Base-by-base conservation (phyloP, 495 filamentous ascomycete genomes). In the Sporormia fimetaria region DNA sequence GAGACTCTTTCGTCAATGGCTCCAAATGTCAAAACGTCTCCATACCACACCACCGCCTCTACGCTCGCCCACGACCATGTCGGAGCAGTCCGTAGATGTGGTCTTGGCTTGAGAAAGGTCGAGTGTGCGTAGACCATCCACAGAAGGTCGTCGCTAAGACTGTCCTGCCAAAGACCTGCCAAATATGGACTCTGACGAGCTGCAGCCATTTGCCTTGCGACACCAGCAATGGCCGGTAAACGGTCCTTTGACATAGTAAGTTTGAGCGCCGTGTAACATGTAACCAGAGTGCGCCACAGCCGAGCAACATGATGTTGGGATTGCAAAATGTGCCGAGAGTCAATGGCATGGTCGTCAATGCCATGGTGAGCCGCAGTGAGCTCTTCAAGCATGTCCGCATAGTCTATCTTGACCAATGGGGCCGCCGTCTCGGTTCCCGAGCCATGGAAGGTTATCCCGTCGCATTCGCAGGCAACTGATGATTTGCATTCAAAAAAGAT, bases 401-500 rank as follows among this genome's bases (percentile, higher is more conserved):
- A 33, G 6, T 6, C n/a, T 15, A 15, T 15, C 6, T 33, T 15
- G 10, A n/a, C 10, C 30, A 33, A n/a, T 7, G n/a, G 10, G n/a
- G 30, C 10, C 30, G n/a, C 30, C 14, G 6, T 6, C 12, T 33
- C 30, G 6, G 30, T n/a, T n/a, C n/a, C n/a, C n/a, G n/a, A n/a
- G n/a, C n/a, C n/a, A n/a, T n/a, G n/a, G n/a, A n/a, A n/a, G n/a
- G 25, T 12, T 27, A 27, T 27, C 12, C 12, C 25, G 25, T 12
- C 25, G 12, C 25, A 27, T 12, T 27, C 25, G 12, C 25, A 36
- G 4, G 14, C 33, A 8, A n/a, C 22, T 21, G 33, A 16, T 12
- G 11, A n/a, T 8, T n/a, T 42, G 24, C 41, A 44, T 11, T 44
- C 34, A 17, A 16, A 44, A 8, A 12, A 25, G 15, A 44, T 4